Percentiles rank a stretch among this genome's conserved stretches.
These are phyloP conservation scores for Litsea cubeba DNA, from an alignment of 164 flowering plant species.

Conservation along the genomic window DNA sequence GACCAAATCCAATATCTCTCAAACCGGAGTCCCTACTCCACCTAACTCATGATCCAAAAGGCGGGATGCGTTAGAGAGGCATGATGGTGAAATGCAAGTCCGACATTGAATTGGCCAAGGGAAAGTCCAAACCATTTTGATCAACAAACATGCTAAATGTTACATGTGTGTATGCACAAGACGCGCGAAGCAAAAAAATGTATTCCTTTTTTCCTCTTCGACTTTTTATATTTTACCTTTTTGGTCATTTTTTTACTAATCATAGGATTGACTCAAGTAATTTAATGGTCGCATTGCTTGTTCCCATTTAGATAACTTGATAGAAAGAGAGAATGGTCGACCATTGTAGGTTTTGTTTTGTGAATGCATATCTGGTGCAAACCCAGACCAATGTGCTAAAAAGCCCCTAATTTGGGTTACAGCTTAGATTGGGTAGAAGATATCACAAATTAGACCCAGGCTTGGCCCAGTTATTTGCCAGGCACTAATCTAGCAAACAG, in stretches of 20 bases:
- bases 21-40: background rate
- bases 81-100: background rate
- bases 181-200: background rate
- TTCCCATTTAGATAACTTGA: too few species aligned
- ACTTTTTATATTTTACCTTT: background rate
- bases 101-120: background rate
- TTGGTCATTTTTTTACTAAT: background rate
- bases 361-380: too few species aligned
- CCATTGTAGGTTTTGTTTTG: too few species aligned
- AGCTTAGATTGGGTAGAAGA: too few species aligned
- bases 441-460: too few species aligned
- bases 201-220: background rate
- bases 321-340: too few species aligned
- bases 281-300: too few species aligned
- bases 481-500: background rate
- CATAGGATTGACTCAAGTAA: too few species aligned
- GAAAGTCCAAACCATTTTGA: background rate
- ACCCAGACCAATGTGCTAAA: too few species aligned
- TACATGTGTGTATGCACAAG: background rate
- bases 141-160: background rate
- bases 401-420: too few species aligned
- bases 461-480: background rate
- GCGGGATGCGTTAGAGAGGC: background rate
- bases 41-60: background rate
- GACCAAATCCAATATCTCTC: constrained; percentile 5